A percentile compares a stretch with the other conserved stretches of the same genome.
phyloP scores from a whole-genome alignment of 2,329 filamentous ascomycete species.

The Ceratocystis eucalypticola region DNA sequence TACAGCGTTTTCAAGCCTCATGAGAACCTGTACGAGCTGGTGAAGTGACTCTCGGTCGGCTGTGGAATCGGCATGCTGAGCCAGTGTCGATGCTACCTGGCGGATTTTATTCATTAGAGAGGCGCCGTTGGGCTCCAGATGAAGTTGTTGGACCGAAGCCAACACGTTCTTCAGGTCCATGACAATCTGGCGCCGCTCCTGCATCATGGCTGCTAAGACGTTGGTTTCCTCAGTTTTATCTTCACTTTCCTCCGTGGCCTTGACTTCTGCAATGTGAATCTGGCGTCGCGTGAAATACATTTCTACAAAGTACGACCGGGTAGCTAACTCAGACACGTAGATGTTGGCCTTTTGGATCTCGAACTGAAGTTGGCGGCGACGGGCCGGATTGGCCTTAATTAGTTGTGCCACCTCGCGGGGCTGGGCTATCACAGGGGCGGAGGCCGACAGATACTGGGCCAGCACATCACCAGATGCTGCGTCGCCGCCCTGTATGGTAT shows the following conservation, averaged over 20 bases:
- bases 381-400: constrained; percentile 36
- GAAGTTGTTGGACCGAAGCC: constrained; percentile 65
- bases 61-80: constrained; percentile 34
- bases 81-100: constrained; percentile 66
- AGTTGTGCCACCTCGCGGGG: constrained; percentile 36
- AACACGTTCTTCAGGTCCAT: constrained; percentile 64
- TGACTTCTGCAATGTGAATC: constrained; percentile 35
- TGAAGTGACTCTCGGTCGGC: constrained; percentile 14
- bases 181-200: constrained; percentile 70
- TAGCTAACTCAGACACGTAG: constrained; percentile 66
- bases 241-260: constrained; percentile 27
- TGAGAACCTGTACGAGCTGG: constrained; percentile 15
- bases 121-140: constrained; percentile 61
- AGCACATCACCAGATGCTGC: constrained; percentile 22
- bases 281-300: constrained; percentile 70
- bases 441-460: constrained; percentile 27
- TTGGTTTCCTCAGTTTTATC: constrained; percentile 31
- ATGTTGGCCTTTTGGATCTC: constrained; percentile 91
- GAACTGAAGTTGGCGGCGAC: constrained; percentile 51
- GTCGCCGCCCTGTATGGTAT: constrained; percentile 25
- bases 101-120: constrained; percentile 70
- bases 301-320: constrained; percentile 72
- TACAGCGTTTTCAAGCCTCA: constrained; percentile 14
- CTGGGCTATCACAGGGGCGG: constrained; percentile 33
- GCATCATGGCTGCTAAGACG: constrained; percentile 51